Base-by-base conservation (phyloP, 2,329 filamentous ascomycete genomes). In the Rutstroemia sydowiana region DNA sequence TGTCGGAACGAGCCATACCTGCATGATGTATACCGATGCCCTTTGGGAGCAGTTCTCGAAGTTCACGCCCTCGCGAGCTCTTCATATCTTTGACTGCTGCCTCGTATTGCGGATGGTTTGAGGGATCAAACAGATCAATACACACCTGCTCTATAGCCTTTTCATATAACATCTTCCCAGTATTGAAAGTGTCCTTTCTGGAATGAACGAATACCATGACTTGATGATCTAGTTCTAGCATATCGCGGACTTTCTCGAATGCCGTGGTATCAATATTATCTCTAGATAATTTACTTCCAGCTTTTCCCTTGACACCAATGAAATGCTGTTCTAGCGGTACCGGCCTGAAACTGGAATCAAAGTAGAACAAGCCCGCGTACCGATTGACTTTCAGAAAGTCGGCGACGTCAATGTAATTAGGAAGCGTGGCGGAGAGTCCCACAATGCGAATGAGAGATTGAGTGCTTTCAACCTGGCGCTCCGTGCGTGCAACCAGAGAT, bases 141-240 rank as follows among this genome's bases (percentile, higher is more conserved):
- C 86, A 88, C 40, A 82, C 78, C 36, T 95, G 78, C 31, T 97
- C 91, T 2, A 82, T 74, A 1, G 93, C 93, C 73, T 93, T 90
- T 61, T 96, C 85, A 56, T 87, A 83, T 23, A 98, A 73, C 73
- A 85, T 88, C 59, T 87, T 85, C 42, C 93, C 91, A 1, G 92
- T 95, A 56, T 86, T 79, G 59, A 95, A 82, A 0, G 95, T 98
- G 61, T 99, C 95, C 66, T 95, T 91, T 23, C 93, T 80, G 1
- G 92, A 96, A 68, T 98, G 95, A 10, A 98, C 95, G 68, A 99
- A 98, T 0, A 99, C 92, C 95, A 99, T 98, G 59, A 98, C 80
- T 68, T 98, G 93, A 63, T 99, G 93, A n/a, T 88, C 91, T 53
- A 77, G 75, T 65, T 90, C 82, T 3, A 98, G 75, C 91, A 98